A percentile compares a stretch with the other conserved stretches of the same genome.
Conservation (phyloP, 495 filamentous ascomycete genomes). For the Bacidia gigantensis region DNA sequence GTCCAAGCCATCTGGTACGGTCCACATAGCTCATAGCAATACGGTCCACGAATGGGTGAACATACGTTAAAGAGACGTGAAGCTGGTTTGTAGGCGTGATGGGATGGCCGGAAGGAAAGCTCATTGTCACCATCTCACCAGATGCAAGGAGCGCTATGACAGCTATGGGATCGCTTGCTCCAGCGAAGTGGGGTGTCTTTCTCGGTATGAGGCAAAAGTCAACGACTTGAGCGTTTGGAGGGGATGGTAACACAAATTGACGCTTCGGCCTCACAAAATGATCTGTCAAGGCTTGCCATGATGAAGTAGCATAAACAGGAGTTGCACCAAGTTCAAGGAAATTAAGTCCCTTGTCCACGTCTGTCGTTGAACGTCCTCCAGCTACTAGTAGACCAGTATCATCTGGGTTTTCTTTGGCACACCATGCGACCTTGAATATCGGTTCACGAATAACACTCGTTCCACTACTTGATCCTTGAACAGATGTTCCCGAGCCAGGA, state of each 20-base stretch:
- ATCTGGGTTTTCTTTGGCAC: constrained; percentile 79
- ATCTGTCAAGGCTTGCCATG: constrained; percentile 64
- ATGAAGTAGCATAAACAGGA: constrained; percentile 78
- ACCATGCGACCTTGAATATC: constrained; percentile 71
- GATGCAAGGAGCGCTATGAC: constrained; percentile 65
- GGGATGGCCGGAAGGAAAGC: constrained; percentile 80
- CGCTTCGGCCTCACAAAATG: constrained; percentile 63
- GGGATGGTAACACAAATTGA: constrained; percentile 57
- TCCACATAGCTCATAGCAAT: constrained; percentile 53
- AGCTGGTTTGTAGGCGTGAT: constrained; percentile 85
- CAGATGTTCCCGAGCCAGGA: constrained; percentile 42
- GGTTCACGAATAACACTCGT: constrained; percentile 49
- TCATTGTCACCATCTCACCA: constrained; percentile 76
- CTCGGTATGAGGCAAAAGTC: constrained; percentile 76
- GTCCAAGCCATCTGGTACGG: constrained; percentile 73
- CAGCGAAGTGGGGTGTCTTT: constrained; percentile 67
- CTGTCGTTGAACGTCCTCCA: constrained; percentile 54
- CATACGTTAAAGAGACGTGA: constrained; percentile 65
- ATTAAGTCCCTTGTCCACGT: constrained; percentile 58
- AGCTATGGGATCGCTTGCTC: constrained; percentile 79
- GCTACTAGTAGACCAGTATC: constrained; percentile 82
- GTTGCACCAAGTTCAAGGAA: constrained; percentile 82
- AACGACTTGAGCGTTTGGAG: constrained; percentile 62
- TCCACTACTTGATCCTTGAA: constrained; percentile 27
- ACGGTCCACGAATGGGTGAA: constrained; percentile 74